Percentiles rank a stretch among this genome's conserved stretches.
Conservation (phyloP, 2,329 filamentous ascomycete genomes). For the Aureobasidium uvarum region DNA sequence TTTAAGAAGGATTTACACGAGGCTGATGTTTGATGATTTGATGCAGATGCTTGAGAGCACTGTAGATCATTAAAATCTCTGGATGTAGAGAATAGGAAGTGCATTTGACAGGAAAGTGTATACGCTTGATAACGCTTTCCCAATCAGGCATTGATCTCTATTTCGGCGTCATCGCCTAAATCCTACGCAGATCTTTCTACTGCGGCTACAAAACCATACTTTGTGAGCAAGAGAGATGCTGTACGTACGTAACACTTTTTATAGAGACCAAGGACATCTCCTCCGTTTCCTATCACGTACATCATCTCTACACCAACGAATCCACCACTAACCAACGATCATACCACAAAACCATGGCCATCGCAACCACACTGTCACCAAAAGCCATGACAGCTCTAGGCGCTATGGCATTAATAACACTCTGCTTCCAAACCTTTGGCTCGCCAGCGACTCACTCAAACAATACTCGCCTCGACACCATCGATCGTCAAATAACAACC, state of each 20-base stretch:
- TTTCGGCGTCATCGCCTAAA: neutral
- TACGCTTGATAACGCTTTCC: no score
- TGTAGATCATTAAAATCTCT: no score
- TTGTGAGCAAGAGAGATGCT: neutral
- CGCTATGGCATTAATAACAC: neutral
- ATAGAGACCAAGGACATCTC: neutral
- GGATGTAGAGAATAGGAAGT: no score
- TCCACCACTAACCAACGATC: no score
- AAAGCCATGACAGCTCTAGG: constrained; percentile 1
- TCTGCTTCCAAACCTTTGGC: neutral
- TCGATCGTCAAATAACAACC: neutral
- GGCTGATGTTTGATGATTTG: constrained; percentile 35
- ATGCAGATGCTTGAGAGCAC: no score
- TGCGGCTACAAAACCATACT: neutral
- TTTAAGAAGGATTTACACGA: constrained; percentile 49
- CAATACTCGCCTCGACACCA: neutral
- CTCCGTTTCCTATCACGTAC: neutral
- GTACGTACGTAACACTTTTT: neutral
- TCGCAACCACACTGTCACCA: neutral
- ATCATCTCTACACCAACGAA: neutral
- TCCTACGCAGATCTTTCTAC: neutral
- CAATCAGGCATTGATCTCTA: neutral
- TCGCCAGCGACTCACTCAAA: neutral
- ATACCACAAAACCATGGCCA: neutral
- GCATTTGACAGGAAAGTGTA: no score